Percentiles rank a stretch among this genome's conserved stretches.
These are phyloP conservation scores for Trichoderma sp. DNA, from an alignment of 2,329 filamentous ascomycete genomes.

Conservation along the genomic window DNA sequence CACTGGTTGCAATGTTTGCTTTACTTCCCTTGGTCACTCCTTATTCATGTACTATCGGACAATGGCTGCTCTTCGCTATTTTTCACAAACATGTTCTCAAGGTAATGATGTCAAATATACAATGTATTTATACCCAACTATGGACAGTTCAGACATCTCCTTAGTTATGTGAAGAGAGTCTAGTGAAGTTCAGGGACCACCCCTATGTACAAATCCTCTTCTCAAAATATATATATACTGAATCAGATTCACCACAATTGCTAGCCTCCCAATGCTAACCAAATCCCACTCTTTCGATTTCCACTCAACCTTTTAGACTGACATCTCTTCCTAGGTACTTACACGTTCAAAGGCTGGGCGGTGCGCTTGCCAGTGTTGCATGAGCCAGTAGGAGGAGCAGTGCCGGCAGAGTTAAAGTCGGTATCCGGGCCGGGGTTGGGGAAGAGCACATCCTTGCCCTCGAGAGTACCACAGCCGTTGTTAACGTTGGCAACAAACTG, in stretches of 20 bases:
- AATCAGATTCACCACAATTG: neutral
- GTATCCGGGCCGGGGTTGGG: slow-evolving; percentile 60
- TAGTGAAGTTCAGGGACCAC: neutral
- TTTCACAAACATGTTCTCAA: neutral
- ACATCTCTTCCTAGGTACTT: neutral
- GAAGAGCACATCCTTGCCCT: slow-evolving; percentile 57
- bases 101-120: neutral
- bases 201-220: neutral
- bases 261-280: neutral
- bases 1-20: too few relatives aligned
- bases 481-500: slow-evolving; percentile 67
- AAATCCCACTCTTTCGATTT: neutral
- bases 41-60: too few relatives aligned
- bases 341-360: neutral
- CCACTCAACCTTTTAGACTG: neutral
- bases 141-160: neutral
- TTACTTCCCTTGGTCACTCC: too few relatives aligned
- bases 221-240: neutral
- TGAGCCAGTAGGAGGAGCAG: slow-evolving; percentile 14
- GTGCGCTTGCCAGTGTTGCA: neutral
- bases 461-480: slow-evolving; percentile 55
- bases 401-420: neutral
- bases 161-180: neutral
- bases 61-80: too few relatives aligned
- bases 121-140: neutral